A percentile compares a stretch with the other conserved stretches of the same genome.
These are phyloP conservation scores for Suhomyces canberraensis DNA, from an alignment of 805 yeast genomes.

Conservation along the genomic window DNA sequence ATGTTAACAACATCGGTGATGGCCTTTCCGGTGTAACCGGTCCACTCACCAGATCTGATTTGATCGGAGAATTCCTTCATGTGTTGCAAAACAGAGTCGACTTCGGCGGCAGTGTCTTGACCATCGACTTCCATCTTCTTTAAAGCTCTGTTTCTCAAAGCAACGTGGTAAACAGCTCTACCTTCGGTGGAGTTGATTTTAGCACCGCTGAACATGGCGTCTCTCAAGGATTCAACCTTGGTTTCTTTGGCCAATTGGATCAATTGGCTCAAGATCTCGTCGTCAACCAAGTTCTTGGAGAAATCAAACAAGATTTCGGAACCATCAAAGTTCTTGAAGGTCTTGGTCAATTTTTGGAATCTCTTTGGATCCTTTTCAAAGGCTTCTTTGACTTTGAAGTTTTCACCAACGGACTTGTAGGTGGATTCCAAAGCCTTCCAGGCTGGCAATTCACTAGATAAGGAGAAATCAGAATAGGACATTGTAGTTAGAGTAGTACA, in stretches of 20 bases:
- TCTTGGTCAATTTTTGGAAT: slow-evolving; percentile 70
- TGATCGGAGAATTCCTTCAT: slow-evolving; percentile 92
- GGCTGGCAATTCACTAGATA: slow-evolving; percentile 73
- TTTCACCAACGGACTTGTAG: slow-evolving; percentile 67
- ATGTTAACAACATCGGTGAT: slow-evolving; percentile 95
- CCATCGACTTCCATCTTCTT: slow-evolving; percentile 89
- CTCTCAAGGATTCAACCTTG: slow-evolving; percentile 80
- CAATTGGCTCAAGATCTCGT: slow-evolving; percentile 67
- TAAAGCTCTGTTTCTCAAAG: slow-evolving; percentile 88
- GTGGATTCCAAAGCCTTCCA: slow-evolving; percentile 76
- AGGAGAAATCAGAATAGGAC: slow-evolving; percentile 40
- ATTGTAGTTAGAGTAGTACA: slow-evolving; percentile 5
- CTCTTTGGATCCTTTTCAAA: slow-evolving; percentile 73
- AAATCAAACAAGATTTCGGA: slow-evolving; percentile 90
- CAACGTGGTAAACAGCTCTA: slow-evolving; percentile 96
- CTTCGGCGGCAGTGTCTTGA: slow-evolving; percentile 84
- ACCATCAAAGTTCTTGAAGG: slow-evolving; percentile 81
- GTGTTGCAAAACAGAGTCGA: slow-evolving; percentile 86
- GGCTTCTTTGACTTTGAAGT: slow-evolving; percentile 71
- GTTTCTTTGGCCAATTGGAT: slow-evolving; percentile 86
- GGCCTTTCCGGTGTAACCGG: slow-evolving; percentile 91
- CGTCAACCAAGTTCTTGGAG: slow-evolving; percentile 91
- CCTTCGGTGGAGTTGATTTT: slow-evolving; percentile 95
- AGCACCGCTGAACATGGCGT: slow-evolving; percentile 87
- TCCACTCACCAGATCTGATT: slow-evolving; percentile 93